Conservation (phyloP, 805 yeast genomes). For the Candida nitratophila region DNA sequence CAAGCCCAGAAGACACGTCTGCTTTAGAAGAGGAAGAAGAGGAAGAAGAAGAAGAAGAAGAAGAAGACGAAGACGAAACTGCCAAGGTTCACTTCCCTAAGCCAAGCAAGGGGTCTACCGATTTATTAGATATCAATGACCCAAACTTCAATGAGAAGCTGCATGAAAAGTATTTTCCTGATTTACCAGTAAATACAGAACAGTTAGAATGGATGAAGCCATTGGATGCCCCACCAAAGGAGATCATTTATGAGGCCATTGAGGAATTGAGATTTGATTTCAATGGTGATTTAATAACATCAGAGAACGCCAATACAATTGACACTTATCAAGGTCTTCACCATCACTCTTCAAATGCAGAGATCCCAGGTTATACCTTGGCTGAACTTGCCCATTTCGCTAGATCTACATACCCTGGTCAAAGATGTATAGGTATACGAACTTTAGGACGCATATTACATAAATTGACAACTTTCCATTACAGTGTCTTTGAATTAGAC, state of each 20-base stretch:
- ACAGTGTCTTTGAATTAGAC: constrained; percentile 25
- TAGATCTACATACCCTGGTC: constrained; percentile 76
- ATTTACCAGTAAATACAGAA: constrained; percentile 73
- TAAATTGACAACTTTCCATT: constrained; percentile 60
- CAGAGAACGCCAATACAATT: constrained; percentile 11
- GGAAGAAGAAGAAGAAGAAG: constrained; percentile 20
- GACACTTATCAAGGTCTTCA: constrained; percentile 56
- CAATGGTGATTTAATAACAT: constrained; percentile 63
- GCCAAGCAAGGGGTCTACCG: constrained; percentile 30
- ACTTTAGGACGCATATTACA: constrained; percentile 83
- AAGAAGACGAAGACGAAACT: constrained; percentile 26
- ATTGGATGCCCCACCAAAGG: constrained; percentile 30
- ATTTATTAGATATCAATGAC: constrained; percentile 52
- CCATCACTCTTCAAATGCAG: constrained; percentile 87
- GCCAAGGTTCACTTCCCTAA: constrained; percentile 62
- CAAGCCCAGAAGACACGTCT: constrained; percentile 39
- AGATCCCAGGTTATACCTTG: constrained; percentile 87
- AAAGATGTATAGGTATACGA: constrained; percentile 79
- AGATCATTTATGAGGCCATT: constrained; percentile 43
- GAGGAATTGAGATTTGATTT: constrained; percentile 83
- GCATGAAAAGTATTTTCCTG: constrained; percentile 84
- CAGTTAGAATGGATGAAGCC: constrained; percentile 91
- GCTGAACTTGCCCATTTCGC: constrained; percentile 74
- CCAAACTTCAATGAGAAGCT: constrained; percentile 73
- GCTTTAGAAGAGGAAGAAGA: constrained; percentile 32